phyloP scores from a whole-genome alignment of 1,284 basidiomycete species.

The Fomitopsis schrenkii region DNA sequence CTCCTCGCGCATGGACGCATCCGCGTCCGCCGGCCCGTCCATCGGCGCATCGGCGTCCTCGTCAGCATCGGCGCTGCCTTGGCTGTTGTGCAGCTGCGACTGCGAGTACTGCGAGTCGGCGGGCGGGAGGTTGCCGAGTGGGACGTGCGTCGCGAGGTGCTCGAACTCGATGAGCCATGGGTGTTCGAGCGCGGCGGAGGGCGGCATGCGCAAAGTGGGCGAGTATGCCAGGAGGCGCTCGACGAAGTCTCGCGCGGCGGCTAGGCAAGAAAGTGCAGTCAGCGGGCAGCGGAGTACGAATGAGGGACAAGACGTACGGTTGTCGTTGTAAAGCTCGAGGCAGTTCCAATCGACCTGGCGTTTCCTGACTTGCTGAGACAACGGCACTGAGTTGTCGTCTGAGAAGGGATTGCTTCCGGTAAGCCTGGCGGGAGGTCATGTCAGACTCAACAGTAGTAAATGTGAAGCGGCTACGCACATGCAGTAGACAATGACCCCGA shows the following conservation, averaged over 20 bases:
- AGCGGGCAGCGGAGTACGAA: constrained; percentile 14
- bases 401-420: constrained; percentile 69
- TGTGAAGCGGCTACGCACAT: constrained; percentile 48
- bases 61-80: not conserved
- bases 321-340: constrained; percentile 32
- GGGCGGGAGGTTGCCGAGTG: not conserved
- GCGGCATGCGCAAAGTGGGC: constrained; percentile 53
- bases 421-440: constrained; percentile 47
- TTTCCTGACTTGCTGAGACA: constrained; percentile 50
- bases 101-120: not conserved
- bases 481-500: constrained; percentile 87
- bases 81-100: not conserved
- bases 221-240: constrained; percentile 43
- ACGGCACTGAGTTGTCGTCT: constrained; percentile 54
- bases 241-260: constrained; percentile 39
- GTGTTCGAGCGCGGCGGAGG: constrained; percentile 55
- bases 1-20: constrained; percentile 1
- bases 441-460: not conserved
- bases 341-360: constrained; percentile 61
- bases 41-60: constrained; percentile 1
- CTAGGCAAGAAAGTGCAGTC: constrained; percentile 9
- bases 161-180: constrained; percentile 50
- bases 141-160: not conserved
- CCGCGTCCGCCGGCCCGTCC: not conserved
- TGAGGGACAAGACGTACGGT: not conserved